Evolutionary conservation across 352 stramenopile species (phyloP), one percentile per base, ranked within the genome.

Genomic region (Globisporangium polare): DNA sequence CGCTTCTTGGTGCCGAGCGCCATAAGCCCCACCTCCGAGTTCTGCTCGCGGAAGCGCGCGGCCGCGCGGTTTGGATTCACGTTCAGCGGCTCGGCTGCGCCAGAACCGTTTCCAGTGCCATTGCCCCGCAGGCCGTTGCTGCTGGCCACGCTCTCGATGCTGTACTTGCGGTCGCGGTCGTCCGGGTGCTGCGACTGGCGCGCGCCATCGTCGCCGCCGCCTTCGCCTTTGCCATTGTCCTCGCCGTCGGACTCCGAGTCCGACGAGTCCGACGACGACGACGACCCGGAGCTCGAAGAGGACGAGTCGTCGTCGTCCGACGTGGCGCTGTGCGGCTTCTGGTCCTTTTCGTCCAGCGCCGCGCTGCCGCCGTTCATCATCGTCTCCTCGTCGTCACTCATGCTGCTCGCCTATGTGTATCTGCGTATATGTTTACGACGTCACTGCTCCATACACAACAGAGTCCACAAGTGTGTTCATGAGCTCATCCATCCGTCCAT

Each of bases 1-100:
- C 86, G 71, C 62, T 94, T 95, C 65, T 88, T 89, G 17, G 86
- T 95, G 46, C 83, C 83, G 9, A 95, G 68, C n/a, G 86, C 71
- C 77, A 91, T 92, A 65, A 95, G 66, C 6, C 68, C 74, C 3
- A 68, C 66, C 53, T 68, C 63, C 27, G 79, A 73, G 56, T 74
- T 80, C 50, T 88, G 65, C 63, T 82, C 77, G 52, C 83, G 82
- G 53, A 93, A 92, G 29, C 86, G 79, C 33, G 74, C 71, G 0
- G 74, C 82, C 13, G 83, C 83, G 9, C 81, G 77, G 13, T 77
- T 92, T 9, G 80, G 83, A 46, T 93, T 91, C 2, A 93, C 83
- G 51, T 90, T 88, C 17, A 88, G 62, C 18, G 71, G 74, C 52
- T 91, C 76, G 20, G 39, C 33, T 3, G 54, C 7, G n/a, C 22